Percentiles rank a stretch among this genome's conserved stretches.
phyloP scores from a whole-genome alignment of 2,329 filamentous ascomycete species.

The Phialocephala subalpina region DNA sequence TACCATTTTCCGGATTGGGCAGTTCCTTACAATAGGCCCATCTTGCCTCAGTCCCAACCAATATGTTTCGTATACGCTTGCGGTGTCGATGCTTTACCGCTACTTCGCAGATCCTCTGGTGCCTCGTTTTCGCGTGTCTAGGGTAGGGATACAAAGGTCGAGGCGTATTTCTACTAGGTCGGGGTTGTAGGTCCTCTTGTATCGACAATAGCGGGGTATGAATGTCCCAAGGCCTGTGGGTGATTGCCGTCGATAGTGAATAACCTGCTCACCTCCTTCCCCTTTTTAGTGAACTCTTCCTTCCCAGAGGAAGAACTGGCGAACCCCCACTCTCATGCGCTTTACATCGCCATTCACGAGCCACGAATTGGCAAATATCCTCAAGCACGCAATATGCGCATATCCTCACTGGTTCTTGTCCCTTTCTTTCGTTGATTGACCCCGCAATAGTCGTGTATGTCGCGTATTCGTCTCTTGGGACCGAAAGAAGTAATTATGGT shows the following conservation, averaged over 20 bases:
- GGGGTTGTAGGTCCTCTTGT: not conserved
- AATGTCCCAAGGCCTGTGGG: not conserved
- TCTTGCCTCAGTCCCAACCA: constrained; percentile 24
- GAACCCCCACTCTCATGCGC: constrained; percentile 30
- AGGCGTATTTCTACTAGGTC: not conserved
- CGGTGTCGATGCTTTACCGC: not conserved
- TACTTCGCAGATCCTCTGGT: not conserved
- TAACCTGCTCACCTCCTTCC: not conserved
- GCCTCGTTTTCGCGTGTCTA: not conserved
- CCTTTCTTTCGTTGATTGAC: not conserved
- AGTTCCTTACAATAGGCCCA: constrained; percentile 42
- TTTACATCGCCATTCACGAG: constrained; percentile 25
- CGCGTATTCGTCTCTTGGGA: not conserved
- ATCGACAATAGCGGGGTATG: not conserved
- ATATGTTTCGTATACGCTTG: not conserved
- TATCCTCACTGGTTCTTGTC: constrained; percentile 23
- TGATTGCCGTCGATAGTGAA: not conserved
- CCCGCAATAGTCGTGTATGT: constrained; percentile 6
- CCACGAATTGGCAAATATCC: constrained; percentile 14
- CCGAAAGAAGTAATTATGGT: constrained; percentile 7
- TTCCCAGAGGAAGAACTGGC: constrained; percentile 1
- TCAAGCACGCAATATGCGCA: constrained; percentile 36
- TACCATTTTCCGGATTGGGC: constrained; percentile 22
- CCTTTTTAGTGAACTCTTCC: constrained; percentile 5
- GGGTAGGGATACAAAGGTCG: not conserved